Percentiles rank a stretch among this genome's conserved stretches.
Evolutionary conservation across 1,139 yeast genomes (phyloP).

Genomic region (Magnusiomyces fungicola): DNA sequence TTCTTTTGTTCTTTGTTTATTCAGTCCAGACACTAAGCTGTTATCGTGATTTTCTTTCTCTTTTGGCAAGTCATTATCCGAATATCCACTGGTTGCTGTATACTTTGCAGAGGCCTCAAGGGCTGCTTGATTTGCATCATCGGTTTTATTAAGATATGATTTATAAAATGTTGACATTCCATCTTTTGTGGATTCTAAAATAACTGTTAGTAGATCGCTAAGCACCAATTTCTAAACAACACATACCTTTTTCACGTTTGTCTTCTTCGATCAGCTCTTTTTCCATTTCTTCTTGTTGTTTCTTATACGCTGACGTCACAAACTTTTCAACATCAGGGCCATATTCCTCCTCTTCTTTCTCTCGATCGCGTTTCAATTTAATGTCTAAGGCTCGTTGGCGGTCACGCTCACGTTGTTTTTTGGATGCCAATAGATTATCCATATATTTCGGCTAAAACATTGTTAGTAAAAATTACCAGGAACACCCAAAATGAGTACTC

Average conservation of each 20-base stretch:
- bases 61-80: not conserved
- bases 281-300: constrained; percentile 32
- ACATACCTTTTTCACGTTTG: constrained; percentile 7
- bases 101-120: not conserved
- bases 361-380: constrained; percentile 25
- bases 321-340: constrained; percentile 37
- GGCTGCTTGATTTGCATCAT: not conserved
- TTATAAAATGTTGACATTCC: constrained; percentile 23
- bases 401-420: constrained; percentile 37
- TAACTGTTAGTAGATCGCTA: not conserved
- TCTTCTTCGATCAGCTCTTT: constrained; percentile 24
- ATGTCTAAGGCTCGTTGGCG: constrained; percentile 30
- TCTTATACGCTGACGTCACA: constrained; percentile 39
- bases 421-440: constrained; percentile 34
- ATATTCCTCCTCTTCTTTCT: constrained; percentile 33
- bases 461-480: constrained; percentile 1
- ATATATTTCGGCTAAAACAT: constrained; percentile 35
- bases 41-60: not conserved
- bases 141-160: constrained; percentile 6
- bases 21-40: not conserved
- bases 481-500: not conserved
- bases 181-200: too few species aligned
- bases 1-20: not conserved
- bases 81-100: not conserved
- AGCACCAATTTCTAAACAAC: too few species aligned